Base-by-base conservation (phyloP, 495 filamentous ascomycete species). In the Xylaria palmicola region DNA sequence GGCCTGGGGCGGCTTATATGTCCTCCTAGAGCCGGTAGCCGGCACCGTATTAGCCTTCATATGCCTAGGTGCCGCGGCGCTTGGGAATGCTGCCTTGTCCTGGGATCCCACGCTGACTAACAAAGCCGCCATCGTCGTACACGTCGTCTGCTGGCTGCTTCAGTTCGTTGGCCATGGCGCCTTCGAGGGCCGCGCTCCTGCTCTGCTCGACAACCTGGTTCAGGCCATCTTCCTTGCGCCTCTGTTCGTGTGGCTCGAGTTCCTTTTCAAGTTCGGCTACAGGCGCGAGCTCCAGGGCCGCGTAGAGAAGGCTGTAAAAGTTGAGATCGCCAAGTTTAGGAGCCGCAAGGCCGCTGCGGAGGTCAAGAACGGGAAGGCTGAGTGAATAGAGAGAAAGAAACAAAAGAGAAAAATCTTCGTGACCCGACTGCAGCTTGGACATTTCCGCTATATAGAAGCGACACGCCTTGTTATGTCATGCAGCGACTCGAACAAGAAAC, bases 201-300 rank as follows among this genome's bases (percentile, higher is more conserved):
- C 93, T 12, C 68, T 96, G 60, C 74, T 97, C 63, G 93, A 97
- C 74, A 98, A 97, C 68, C 74, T 97, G 34, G 81, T 93, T 24
- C 93, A 97, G 73, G 92, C 94, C 24, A 69, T 97, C 55, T 88
- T 98, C 60, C 81, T 98, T n/a, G 94, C 94, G 0, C 94, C 94
- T n/a, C 86, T 98, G 64, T 98, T 98, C 68, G 92, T 98, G 30
- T 98, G 93, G 90, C 88, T 98, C 71, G 93, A 98, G 79, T 76
- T 96, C 17, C 77, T 98, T 22, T 98, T 98, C 77, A 86, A 81
- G 68, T 86, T 93, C 55, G 94, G 94, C 6, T 98, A 98, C 74
- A 83, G 94, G 24, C 89, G 89, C 0, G 93, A 93, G 71, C 76
- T 98, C 68, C 90, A 90, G 76, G 80, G 83, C 49, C 82, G 94